Conservation (phyloP, 495 filamentous ascomycete species). For the Penicillium dipodomyicola region DNA sequence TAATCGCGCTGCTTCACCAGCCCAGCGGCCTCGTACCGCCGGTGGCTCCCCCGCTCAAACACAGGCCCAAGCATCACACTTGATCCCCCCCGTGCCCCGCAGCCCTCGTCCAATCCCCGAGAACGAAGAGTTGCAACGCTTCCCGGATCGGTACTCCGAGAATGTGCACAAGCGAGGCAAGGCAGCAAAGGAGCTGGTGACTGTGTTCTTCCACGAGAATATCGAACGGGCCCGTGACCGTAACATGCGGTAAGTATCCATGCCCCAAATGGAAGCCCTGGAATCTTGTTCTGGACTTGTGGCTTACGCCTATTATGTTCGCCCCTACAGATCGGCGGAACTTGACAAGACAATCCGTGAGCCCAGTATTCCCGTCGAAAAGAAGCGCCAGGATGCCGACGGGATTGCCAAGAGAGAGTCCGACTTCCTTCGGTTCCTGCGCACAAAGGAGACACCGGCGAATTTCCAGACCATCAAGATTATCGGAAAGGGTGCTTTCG, state of each 20-base stretch:
- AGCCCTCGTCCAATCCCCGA: constrained; percentile 43
- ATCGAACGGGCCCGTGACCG: constrained; percentile 87
- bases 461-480: constrained; percentile 97
- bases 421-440: constrained; percentile 87
- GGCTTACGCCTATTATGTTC: constrained; percentile 7
- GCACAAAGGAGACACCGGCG: constrained; percentile 84
- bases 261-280: background rate
- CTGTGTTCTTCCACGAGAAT: constrained; percentile 93
- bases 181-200: constrained; percentile 61
- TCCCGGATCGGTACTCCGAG: constrained; percentile 73
- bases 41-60: constrained; percentile 55
- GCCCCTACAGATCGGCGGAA: constrained; percentile 69
- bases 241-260: constrained; percentile 71
- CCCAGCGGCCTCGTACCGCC: constrained; percentile 74
- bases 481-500: constrained; percentile 98
- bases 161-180: constrained; percentile 76
- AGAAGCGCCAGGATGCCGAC: constrained; percentile 74
- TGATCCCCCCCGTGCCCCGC: constrained; percentile 61
- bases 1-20: constrained; percentile 64
- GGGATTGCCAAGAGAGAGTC: constrained; percentile 80
- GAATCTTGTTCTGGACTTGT: background rate
- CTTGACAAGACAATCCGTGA: constrained; percentile 80
- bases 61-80: constrained; percentile 60
- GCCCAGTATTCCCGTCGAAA: constrained; percentile 65
- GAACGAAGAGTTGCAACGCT: constrained; percentile 60